Percentiles rank a stretch among this genome's conserved stretches.
These are phyloP conservation scores for Ogataea nakhonphanomensis DNA, from an alignment of 805 yeast species.

Conservation along the genomic window DNA sequence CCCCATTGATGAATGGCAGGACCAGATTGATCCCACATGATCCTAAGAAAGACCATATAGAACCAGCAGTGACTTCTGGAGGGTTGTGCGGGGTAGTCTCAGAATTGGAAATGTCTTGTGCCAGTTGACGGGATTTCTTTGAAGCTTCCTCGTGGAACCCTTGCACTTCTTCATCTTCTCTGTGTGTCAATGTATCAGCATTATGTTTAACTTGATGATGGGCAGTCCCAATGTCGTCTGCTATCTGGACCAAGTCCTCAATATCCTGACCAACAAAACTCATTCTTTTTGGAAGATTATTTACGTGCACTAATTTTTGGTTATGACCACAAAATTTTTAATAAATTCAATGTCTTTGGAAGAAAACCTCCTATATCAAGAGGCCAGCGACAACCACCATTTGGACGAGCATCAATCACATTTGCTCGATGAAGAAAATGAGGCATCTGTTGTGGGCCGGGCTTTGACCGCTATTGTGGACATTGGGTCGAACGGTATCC, in stretches of 20 bases:
- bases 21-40: constrained; percentile 70
- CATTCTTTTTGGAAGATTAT: constrained; percentile 2
- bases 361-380: constrained; percentile 26
- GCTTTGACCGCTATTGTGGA: constrained; percentile 66
- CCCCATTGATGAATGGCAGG: constrained; percentile 86
- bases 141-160: constrained; percentile 12
- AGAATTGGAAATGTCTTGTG: not conserved
- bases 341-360: constrained; percentile 28
- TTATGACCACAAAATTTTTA: constrained; percentile 8
- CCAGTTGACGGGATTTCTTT: not conserved
- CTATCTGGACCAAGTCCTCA: constrained; percentile 15
- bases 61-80: constrained; percentile 21
- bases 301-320: not conserved
- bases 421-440: constrained; percentile 33
- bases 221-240: constrained; percentile 12
- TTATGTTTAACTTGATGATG: constrained; percentile 13
- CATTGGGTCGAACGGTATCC: constrained; percentile 72
- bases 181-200: constrained; percentile 10
- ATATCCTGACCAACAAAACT: constrained; percentile 12
- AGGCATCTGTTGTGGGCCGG: constrained; percentile 55
- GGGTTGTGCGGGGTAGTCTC: constrained; percentile 1
- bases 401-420: constrained; percentile 23
- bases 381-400: constrained; percentile 30
- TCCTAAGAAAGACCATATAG: constrained; percentile 38
- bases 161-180: constrained; percentile 15